Evolutionary conservation across 371 early-diverging fungal genomes (phyloP), one percentile per base, ranked within the genome.

Genomic region (Syncephalastrum sp.): DNA sequence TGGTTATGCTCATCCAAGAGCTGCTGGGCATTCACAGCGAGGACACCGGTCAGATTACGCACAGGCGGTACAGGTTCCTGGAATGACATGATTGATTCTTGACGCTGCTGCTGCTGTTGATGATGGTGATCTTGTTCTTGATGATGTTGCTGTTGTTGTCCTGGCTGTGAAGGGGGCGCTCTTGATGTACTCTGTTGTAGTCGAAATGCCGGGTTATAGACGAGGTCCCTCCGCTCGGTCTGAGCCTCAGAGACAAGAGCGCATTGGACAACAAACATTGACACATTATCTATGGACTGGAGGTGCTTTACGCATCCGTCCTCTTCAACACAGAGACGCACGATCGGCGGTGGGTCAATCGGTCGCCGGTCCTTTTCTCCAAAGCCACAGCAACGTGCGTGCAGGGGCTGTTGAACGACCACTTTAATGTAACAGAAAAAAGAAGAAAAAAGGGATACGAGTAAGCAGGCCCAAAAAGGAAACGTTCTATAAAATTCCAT

Each of bases 341-440:
- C 74, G 23, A 88, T 79, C 5, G 89, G 88, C 5, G 87, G 88
- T 15, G 89, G 91, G 61, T 90, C 89, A 42, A 90, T 79, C 5
- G 89, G 88, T 27, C 91, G 66, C 27, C 88, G 65, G 65, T 89
- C 91, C 56, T 86, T 89, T 16, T 83, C 88, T 41, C 84, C 82
- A 54, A 82, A 83, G 1, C 88, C 87, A 46, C 86, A 85, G 72
- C 85, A 80, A 16, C 90, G 76, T 53, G 87, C 87, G 21, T 85
- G 73, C 21, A 77, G 54, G n/a, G 91, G 90, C 51, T 88, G 82
- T 61, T 90, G 87, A 21, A 56, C 49, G 13, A 56, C 49, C 38
- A 33, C 38, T 33, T 33, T 10, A 33, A 8, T 33, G 21, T 21
- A 21, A 21, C 2, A 21, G 21, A 33, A 33, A 33, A 10, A 33